A percentile compares a stretch with the other conserved stretches of the same genome.
phyloP scores from a whole-genome alignment of 306 rosid genomes.

The Chamaecrista fasciculata region DNA sequence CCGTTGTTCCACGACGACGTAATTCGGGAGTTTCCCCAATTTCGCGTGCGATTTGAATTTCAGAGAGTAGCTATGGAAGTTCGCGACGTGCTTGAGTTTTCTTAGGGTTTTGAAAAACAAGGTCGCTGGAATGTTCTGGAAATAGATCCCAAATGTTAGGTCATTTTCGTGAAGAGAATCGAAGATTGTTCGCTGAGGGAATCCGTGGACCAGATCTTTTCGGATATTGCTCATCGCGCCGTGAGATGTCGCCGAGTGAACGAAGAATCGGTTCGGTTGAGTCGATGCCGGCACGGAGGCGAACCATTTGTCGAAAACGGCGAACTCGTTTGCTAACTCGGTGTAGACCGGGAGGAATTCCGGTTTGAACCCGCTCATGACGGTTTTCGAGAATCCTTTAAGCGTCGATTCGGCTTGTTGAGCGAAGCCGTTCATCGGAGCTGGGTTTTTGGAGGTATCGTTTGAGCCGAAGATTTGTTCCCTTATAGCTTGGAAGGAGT shows the following conservation, averaged over 20 bases:
- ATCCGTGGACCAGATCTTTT: conserved; percentile 75
- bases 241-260: conserved; percentile 94
- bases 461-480: conserved; percentile 90
- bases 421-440: conserved; percentile 89
- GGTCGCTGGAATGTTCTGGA: conserved; percentile 89
- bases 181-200: conserved; percentile 82
- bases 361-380: conserved; percentile 90
- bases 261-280: conserved; percentile 89
- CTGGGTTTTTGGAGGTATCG: conserved; percentile 29
- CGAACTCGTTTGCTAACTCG: conserved; percentile 57
- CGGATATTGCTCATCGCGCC: conserved; percentile 86
- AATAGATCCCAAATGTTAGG: conserved; percentile 66
- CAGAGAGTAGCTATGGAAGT: conserved; percentile 53
- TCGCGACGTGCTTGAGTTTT: conserved; percentile 46
- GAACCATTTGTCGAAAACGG: conserved; percentile 81
- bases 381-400: conserved; percentile 45
- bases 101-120: conserved; percentile 72
- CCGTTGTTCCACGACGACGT: conserved; percentile 84
- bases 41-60: conserved; percentile 67
- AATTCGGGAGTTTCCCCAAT: conserved; percentile 78
- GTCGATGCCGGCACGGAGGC: conserved; percentile 92
- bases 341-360: conserved; percentile 62
- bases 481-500: conserved; percentile 86
- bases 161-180: conserved; percentile 72
- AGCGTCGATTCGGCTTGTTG: conserved; percentile 63